Base-by-base conservation (phyloP, 441 rosid genomes). In the Adansonia rubrostipa region DNA sequence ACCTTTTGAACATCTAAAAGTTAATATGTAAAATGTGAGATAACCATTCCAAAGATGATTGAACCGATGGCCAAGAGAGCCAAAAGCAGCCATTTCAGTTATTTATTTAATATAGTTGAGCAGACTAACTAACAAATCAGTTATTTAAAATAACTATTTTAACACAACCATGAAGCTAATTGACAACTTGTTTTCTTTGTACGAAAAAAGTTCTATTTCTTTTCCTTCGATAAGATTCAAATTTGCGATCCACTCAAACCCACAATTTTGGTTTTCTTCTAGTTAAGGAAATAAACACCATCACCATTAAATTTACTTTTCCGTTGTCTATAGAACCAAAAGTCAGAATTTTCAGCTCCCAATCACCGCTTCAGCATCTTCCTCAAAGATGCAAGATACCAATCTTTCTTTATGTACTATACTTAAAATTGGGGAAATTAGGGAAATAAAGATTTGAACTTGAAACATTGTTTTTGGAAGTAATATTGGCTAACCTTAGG, bases 1-100 rank as follows among this genome's bases (percentile, higher is more conserved):
- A 71, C 61, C 13, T 72, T n/a, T 72, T 17, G 22, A 72, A 17
- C 75, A 72, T 54, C 64, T 54, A 72, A 17, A 54, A 36, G 9
- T 54, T 36, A 10, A 24, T 14, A 71, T 9, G 3, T 11, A 20
- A 71, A 51, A 51, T 28, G 40, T 6, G 13, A 11, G 13, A 54
- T 45, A 45, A 54, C n/a, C 64, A 33, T n/a, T n/a, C n/a, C 47
- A 72, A 72, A 54, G 64, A 72, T 72, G 63, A n/a, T 36, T 9
- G 11, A 57, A 40, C 36, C 6, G 3, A 56, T 5, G 50, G 11
- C 48, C 4, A n/a, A 13, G 10, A 13, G 51, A 56, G 17, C 50
- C 64, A 72, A 36, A 71, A 15, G 50, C 62, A 72, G 36, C 19
- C 71, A 67, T 44, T 67, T 5, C 11, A 17, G 17, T 36, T 17